Base-by-base conservation (phyloP, 2,329 filamentous ascomycete species). In the Furcasterigmium sp. region DNA sequence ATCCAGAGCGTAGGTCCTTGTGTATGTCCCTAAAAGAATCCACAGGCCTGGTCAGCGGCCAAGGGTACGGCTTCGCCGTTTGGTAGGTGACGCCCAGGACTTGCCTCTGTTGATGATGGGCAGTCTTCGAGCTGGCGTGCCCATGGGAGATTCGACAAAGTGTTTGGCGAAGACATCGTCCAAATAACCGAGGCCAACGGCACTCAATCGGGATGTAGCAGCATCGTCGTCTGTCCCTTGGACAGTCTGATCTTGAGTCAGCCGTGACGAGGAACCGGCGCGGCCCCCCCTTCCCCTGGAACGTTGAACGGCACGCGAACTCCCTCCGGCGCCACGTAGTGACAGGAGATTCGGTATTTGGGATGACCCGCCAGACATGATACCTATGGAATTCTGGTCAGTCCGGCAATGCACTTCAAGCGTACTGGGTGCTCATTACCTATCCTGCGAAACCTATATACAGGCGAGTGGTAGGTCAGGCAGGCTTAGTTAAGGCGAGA, bases 21-120 rank as follows among this genome's bases (percentile, higher is more conserved):
- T 85, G 57, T 96, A 97, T n/a, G 91, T 97, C 41, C 90, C 90
- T 91, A 52, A 39, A 41, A 45, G 37, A 51, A n/a, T n/a, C n/a
- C n/a, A n/a, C n/a, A n/a, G n/a, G n/a, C n/a, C n/a, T n/a, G n/a
- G n/a, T n/a, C n/a, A n/a, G n/a, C n/a, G n/a, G n/a, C n/a, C n/a
- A n/a, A n/a, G n/a, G n/a, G n/a, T n/a, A n/a, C n/a, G n/a, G n/a
- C n/a, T n/a, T n/a, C n/a, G n/a, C n/a, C n/a, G n/a, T n/a, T n/a
- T n/a, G n/a, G n/a, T n/a, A n/a, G n/a, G n/a, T n/a, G n/a, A n/a
- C n/a, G n/a, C 8, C 5, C 38, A 53, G 43, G 41, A 52, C 69
- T 51, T 63, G 89, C 91, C 91, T 79, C 91, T 75, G 59, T 98
- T 97, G 57, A 98, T 95, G 49, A 98, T 87, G 41, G 93, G 93